Conservation (phyloP, 2,329 filamentous ascomycete genomes). For the Sphaerostilbella broomeana region DNA sequence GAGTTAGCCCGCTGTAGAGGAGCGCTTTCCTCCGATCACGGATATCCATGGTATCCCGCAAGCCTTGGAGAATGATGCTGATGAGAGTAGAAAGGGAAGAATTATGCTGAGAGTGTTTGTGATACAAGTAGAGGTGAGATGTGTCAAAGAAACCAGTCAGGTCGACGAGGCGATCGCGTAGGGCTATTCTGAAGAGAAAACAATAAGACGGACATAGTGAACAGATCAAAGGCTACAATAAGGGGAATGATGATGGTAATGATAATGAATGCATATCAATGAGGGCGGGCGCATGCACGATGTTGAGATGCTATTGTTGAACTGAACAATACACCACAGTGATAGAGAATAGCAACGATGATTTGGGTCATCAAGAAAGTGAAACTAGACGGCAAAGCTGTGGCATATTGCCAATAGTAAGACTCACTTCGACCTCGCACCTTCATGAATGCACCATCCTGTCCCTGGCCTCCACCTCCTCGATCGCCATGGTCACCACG, state of each 20-base stretch:
- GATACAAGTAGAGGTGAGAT: too few species aligned
- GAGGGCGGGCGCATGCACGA: too few species aligned
- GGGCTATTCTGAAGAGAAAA: neutral
- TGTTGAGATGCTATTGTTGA: neutral
- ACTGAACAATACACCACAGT: neutral
- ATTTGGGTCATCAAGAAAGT: too few species aligned
- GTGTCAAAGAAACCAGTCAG: neutral
- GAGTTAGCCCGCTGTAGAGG: constrained; percentile 1
- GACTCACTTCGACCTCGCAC: constrained; percentile 47
- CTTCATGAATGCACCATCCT: constrained; percentile 41
- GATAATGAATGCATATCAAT: neutral
- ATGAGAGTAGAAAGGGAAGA: neutral
- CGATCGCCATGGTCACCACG: constrained; percentile 42
- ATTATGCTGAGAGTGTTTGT: too few species aligned
- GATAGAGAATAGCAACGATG: too few species aligned
- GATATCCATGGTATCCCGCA: neutral
- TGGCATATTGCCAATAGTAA: too few species aligned
- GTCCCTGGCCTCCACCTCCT: constrained; percentile 29
- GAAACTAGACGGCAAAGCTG: too few species aligned
- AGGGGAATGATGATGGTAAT: neutral
- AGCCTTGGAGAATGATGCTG: neutral
- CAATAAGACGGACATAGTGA: neutral
- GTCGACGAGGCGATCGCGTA: neutral
- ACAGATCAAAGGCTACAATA: neutral
- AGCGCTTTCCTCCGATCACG: neutral